Evolutionary conservation across 139 green algal genomes (phyloP).

Genomic region (Monoraphidium neglectum): DNA sequence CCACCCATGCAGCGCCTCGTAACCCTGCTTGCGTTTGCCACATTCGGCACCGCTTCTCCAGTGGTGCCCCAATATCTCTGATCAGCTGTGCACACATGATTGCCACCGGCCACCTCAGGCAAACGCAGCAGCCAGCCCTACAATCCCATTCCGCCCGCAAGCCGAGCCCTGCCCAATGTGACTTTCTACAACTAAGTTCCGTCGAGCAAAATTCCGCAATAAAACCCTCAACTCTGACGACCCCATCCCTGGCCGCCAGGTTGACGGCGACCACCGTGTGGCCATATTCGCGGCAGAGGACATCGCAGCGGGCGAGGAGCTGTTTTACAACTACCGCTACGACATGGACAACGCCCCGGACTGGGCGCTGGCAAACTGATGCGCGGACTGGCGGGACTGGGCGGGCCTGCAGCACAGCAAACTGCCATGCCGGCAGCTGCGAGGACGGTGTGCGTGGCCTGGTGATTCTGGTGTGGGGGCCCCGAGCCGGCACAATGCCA

Average conservation of each 20-base stretch:
- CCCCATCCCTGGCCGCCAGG: no score
- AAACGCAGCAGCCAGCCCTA: slow-evolving; percentile 17
- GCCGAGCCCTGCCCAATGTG: no score
- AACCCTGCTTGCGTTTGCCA: background rate
- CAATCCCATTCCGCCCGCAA: no score
- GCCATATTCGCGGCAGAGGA: slow-evolving; percentile 71
- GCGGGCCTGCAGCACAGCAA: background rate
- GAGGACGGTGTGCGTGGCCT: background rate
- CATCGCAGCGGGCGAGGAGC: slow-evolving; percentile 67
- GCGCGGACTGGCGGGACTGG: background rate
- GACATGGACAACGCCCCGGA: no score
- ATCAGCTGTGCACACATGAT: background rate
- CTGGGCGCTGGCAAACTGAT: background rate
- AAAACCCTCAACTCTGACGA: slow-evolving; percentile 5
- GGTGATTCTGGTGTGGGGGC: background rate
- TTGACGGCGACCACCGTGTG: slow-evolving; percentile 88
- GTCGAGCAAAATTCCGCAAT: background rate
- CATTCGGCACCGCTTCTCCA: background rate
- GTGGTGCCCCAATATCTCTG: background rate
- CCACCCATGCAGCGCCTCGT: background rate
- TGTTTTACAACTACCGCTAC: slow-evolving; percentile 57
- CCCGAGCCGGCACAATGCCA: background rate
- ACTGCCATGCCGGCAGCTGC: background rate
- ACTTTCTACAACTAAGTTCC: background rate
- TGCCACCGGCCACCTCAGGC: background rate